Evolutionary conservation across 495 filamentous ascomycete species (phyloP), one percentile per base, ranked within the genome.

Genomic region (Penicilliopsis zonata): DNA sequence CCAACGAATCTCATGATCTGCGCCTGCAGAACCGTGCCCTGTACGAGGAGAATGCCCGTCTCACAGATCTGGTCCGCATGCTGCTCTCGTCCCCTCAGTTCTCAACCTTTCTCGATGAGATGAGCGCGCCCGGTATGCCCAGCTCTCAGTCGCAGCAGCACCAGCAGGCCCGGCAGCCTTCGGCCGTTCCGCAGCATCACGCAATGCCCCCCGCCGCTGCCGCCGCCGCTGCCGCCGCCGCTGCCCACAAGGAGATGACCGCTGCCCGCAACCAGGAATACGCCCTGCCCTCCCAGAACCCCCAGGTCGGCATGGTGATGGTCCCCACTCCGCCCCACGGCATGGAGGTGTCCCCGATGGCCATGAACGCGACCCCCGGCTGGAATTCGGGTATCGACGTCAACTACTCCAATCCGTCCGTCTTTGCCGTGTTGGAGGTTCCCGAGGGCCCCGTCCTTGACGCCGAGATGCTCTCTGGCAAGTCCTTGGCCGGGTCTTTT

Each of bases 31-130:
- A 90, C 66, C 67, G 70, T 20, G 72, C 67, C 10, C 66, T 95
- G 18, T 61, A 67, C 40, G 78, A 86, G 24, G 84, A 93, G 58
- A 93, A 92, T 57, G 66, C 70, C 35, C 81, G 81, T 34, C 67
- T 86, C 25, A 74, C 72, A 13, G 76, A 80, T 34, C 69, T 94
- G 33, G 84, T 80, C 30, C 78, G 78, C 44, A 82, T 80, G 61
- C 76, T 95, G 18, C 66, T 95, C 23, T 75, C 74, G n/a, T 86
- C 86, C 18, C 73, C 82, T n/a, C 72, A 83, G 2, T 94, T 95
- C 60, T 78, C 76, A 8, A 67, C 67, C 37, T 90, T 90, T 55
- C 62, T 98, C 30, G 73, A 85, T 34, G 74, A 83, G 15, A 63
- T 90, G 35, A 74, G 68, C 52, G 44, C 59, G 43, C 71, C 68